Base-by-base conservation (phyloP, 176 grass and related monocot species). In the Oryza coarctata region DNA sequence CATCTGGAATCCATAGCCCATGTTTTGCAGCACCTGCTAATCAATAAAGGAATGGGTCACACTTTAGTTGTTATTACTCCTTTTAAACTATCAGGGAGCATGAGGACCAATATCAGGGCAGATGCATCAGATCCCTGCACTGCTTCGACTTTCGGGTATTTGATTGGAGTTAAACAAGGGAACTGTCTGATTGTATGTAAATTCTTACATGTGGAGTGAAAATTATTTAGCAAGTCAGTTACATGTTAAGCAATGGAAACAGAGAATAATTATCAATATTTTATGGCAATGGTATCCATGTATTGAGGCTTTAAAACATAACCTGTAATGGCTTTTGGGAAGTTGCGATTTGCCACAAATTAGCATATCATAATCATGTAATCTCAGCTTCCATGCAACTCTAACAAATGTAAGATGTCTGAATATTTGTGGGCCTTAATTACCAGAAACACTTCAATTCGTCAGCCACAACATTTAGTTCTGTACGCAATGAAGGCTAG, bases 1-100 rank as follows among this genome's bases (percentile, higher is more conserved):
- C 67, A 82, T 82, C 78, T 90, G 70, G 64, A 38, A 88, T 79
- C 82, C 63, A 83, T 39, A 76, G 74, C 74, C 62, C 89, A 86
- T 83, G 79, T 86, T 68, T 70, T 84, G 63, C 11, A 52, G 70
- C 13, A 14, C 77, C 55, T 82, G 49, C 31, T 75, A 80, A 87
- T 90, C 63, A 63, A 87, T 80, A 49, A 31, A 73, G 55, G 69
- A 50, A 84, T 84, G 80, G 75, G 67, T 30, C 70, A 84, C 80
- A 87, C 63, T 63, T 38, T 58, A 76, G 70, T 28, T 80, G 64
- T 32, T 65, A 84, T 52, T 44, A 30, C 64, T 35, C 17, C 58
- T 25, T n/a, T 43, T 14, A 62, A 61, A 82, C 29, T 41, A 64
- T 63, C 38, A 82, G 39, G 52, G 36, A 55, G 9, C 52, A 65